phyloP scores from a whole-genome alignment of 345 rosid genomes.

The Brassica juncea region DNA sequence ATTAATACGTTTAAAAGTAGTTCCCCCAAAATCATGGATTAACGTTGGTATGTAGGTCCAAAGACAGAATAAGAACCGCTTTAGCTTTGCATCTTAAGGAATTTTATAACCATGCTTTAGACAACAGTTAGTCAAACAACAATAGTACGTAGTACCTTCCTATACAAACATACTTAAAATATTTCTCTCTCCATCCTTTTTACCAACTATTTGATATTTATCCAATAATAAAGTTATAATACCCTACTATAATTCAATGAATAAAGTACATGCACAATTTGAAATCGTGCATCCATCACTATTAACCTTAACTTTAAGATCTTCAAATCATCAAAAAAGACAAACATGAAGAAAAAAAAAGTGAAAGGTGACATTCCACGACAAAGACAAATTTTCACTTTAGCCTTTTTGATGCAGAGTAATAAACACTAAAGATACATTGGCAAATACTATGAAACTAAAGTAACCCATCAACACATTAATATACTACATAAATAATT shows the following conservation, averaged over 20 bases:
- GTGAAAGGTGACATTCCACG: conserved; percentile 28
- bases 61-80: conserved; percentile 17
- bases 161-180: not conserved
- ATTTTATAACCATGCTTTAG: conserved; percentile 22
- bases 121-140: conserved; percentile 19
- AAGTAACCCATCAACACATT: conserved; percentile 2
- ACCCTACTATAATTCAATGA: not conserved
- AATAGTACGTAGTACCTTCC: not conserved
- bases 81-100: conserved; percentile 37
- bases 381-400: conserved; percentile 33
- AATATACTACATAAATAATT: not conserved
- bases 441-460: conserved; percentile 30
- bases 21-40: conserved; percentile 4
- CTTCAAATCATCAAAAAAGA: conserved; percentile 28
- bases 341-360: conserved; percentile 1
- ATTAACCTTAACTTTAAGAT: conserved; percentile 31
- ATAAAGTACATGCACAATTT: not conserved
- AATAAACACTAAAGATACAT: conserved; percentile 25
- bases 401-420: conserved; percentile 34
- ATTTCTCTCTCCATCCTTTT: not conserved
- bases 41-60: conserved; percentile 31
- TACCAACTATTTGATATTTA: not conserved
- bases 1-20: not conserved
- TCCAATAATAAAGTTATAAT: not conserved
- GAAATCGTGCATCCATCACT: conserved; percentile 18